Evolutionary conservation across 1,284 basidiomycete species (phyloP), one percentile per base, ranked within the genome.

Genomic region (Anthracocystis setariae): DNA sequence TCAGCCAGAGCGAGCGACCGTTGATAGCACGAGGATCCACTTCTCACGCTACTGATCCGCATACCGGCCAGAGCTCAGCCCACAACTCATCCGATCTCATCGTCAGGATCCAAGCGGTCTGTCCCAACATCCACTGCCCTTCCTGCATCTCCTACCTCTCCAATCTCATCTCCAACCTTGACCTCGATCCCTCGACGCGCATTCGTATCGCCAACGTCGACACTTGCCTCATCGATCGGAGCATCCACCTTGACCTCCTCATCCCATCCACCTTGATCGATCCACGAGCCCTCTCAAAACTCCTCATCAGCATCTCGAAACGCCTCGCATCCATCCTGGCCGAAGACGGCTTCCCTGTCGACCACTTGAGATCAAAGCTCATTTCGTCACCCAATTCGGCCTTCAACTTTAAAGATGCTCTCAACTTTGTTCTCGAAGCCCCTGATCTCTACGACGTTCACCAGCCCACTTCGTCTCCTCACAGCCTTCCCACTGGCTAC

Each of bases 61-160:
- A 17, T 18, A 29, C 7, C 8, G 55, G 45, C n/a, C 46, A 65
- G 27, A 44, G 37, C 18, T 58, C 62, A 7, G 29, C 12, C 5
- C 29, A 29, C n/a, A 29, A 5, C 12, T 29, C 29, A 12, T 49
- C 42, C 20, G 32, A 58, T 27, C 42, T 65, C 29, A 29, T 50
- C 21, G 51, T 63, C 9, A 52, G 66, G 23, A n/a, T 63, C 1
- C 40, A 57, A 33, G 59, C 55, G 8, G 40, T 69, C 13, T 64
- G 72, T 44, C 67, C 54, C 47, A 67, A 74, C 51, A 67, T 80
- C 9, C 79, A 85, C 74, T 85, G 85, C 62, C 84, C 85, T 10
- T 83, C 83, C 8, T 85, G 85, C 75, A 81, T 83, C 48, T 79
- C 82, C 2, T 68, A 80, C 39, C 84, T 85, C 70, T 65, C 61